A percentile compares a stretch with the other conserved stretches of the same genome.
These are phyloP conservation scores for Xylaria flabelliformis DNA, from an alignment of 495 filamentous ascomycete species.

Conservation along the genomic window DNA sequence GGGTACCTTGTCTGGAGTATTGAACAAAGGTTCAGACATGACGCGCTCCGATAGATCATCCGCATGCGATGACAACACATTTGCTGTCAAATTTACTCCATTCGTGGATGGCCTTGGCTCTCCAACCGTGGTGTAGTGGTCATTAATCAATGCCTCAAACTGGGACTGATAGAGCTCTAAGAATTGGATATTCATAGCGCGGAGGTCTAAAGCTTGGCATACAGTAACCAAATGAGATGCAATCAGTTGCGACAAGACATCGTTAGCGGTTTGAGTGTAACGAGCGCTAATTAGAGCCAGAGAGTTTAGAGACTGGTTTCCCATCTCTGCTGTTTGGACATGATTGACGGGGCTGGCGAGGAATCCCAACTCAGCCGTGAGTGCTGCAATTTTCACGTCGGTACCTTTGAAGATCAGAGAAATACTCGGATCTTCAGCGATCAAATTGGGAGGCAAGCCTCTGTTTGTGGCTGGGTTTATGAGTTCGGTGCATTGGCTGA, in stretches of 20 bases:
- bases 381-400: slow-evolving; percentile 59
- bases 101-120: background rate
- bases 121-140: background rate
- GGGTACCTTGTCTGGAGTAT: background rate
- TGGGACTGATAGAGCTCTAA: background rate
- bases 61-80: background rate
- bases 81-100: background rate
- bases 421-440: slow-evolving; percentile 55
- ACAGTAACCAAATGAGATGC: slow-evolving; percentile 55
- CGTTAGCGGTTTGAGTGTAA: slow-evolving; percentile 58
- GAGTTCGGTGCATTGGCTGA: slow-evolving; percentile 57
- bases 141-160: slow-evolving; percentile 5
- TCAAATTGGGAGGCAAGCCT: slow-evolving; percentile 59
- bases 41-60: background rate
- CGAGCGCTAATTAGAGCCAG: slow-evolving; percentile 57
- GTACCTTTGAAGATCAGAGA: slow-evolving; percentile 59
- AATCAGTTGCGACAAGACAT: slow-evolving; percentile 58
- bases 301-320: slow-evolving; percentile 60
- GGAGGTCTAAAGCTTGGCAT: slow-evolving; percentile 56
- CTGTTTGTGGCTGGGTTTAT: slow-evolving; percentile 54
- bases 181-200: slow-evolving; percentile 35
- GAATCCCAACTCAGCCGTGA: slow-evolving; percentile 55
- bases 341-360: slow-evolving; percentile 57
- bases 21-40: background rate
- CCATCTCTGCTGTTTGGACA: slow-evolving; percentile 59